These are phyloP conservation scores for Carallia brachiata DNA, from an alignment of 345 rosid species.

Conservation along the genomic window DNA sequence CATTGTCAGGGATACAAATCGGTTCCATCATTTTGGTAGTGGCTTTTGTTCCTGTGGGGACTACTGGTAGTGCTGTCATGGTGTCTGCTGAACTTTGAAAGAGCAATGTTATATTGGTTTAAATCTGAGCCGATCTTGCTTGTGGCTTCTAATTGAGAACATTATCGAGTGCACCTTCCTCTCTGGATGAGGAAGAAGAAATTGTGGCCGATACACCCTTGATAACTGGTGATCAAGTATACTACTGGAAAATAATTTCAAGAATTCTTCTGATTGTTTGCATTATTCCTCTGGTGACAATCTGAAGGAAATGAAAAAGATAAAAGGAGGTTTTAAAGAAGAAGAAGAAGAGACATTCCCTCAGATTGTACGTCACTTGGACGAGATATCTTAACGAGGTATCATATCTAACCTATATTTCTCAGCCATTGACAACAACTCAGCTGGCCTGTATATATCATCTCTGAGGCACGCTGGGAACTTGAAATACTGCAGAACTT, in stretches of 20 bases:
- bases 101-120: no score
- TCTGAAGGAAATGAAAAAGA: background rate
- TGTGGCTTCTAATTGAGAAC: background rate
- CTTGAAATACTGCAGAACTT: background rate
- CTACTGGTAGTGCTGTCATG: conserved; percentile 45
- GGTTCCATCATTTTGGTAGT: conserved; percentile 62
- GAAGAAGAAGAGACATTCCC: no score
- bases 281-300: background rate
- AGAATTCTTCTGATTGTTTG: background rate
- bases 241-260: background rate
- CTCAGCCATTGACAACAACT: no score
- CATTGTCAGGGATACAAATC: conserved; percentile 62
- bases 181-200: background rate
- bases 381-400: background rate
- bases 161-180: background rate
- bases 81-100: background rate
- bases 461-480: background rate
- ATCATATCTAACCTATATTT: no score
- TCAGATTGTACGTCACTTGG: no score
- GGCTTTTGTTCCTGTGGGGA: conserved; percentile 63
- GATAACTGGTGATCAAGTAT: background rate
- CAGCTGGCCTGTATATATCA: no score
- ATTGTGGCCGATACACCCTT: background rate
- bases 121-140: no score
- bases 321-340: no score